Conservation (phyloP, 2,329 filamentous ascomycete species). For the Phoma herbarum region DNA sequence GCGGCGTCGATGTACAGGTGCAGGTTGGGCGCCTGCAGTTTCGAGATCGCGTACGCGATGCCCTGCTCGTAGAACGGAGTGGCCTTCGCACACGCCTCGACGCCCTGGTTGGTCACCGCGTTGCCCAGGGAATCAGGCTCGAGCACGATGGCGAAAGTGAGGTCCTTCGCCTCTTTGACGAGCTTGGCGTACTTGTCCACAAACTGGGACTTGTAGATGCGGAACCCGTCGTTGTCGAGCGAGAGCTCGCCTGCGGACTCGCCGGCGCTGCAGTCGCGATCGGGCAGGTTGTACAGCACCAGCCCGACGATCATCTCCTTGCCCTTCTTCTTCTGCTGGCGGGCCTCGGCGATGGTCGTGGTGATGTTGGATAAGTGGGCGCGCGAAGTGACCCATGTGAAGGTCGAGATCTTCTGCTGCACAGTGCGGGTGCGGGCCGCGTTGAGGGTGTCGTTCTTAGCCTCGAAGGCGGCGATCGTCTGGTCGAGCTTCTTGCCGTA, state of each 20-base stretch:
- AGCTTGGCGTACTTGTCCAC: conserved; percentile 40
- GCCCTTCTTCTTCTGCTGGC: conserved; percentile 28
- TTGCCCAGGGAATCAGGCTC: conserved; percentile 43
- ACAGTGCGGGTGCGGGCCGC: conserved; percentile 41
- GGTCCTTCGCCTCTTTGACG: conserved; percentile 34
- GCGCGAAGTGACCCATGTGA: conserved; percentile 39
- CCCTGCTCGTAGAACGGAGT: conserved; percentile 41
- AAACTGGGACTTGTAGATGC: conserved; percentile 42
- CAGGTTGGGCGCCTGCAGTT: conserved; percentile 40
- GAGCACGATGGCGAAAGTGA: conserved; percentile 43
- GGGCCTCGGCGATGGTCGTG: conserved; percentile 34
- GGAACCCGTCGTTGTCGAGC: conserved; percentile 62
- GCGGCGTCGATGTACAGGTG: conserved; percentile 43
- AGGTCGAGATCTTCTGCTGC: conserved; percentile 38
- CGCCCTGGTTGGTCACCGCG: conserved; percentile 39
- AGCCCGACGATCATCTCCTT: conserved; percentile 39
- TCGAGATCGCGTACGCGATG: conserved; percentile 42
- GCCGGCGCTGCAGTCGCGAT: conserved; percentile 81
- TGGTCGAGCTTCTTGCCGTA: conserved; percentile 41
- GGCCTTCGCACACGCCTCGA: conserved; percentile 34
- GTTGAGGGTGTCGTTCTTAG: conserved; percentile 37
- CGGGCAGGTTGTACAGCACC: conserved; percentile 92
- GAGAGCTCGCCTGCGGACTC: conserved; percentile 85
- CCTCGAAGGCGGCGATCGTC: conserved; percentile 35
- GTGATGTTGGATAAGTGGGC: conserved; percentile 31